Base-by-base conservation (phyloP, 495 filamentous ascomycete genomes). In the Aspergillus egyptiacus region DNA sequence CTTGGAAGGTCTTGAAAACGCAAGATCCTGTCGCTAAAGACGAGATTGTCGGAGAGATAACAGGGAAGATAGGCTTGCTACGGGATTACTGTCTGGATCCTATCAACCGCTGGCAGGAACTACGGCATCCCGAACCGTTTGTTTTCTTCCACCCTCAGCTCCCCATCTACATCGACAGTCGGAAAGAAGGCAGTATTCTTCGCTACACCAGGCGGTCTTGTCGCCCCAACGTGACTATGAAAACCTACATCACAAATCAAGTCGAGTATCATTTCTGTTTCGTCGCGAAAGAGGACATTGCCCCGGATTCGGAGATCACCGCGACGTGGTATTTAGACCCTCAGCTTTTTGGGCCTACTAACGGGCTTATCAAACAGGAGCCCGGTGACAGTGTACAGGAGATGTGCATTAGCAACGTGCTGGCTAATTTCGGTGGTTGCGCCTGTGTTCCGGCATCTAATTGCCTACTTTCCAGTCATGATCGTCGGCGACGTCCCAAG, bases 131-230 rank as follows among this genome's bases (percentile, higher is more conserved):
- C 5, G 81, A 89, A 28, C 87, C 86, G 5, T 90, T 89, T 53
- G 86, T 95, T 24, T 84, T 90, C 58, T 91, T 93, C 65, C 87
- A 88, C 57, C 83, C 84, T 5, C 74, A 78, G 37, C 78, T 91
- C 14, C 87, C 91, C 0, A 76, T 98, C 11, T 95, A 89, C 68
- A 90, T 98, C 52, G 93, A 98, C 64, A 87, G 87, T 4, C 80
- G 93, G 23, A 76, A 75, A 50, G 87, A 91, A 70, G 93, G 91
- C 11, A 94, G 86, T 13, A 71, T 80, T 13, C 81, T 90, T 38
- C 85, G 93, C 23, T 96, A 89, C 61, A 79, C 89, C 15, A 79
- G 93, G 28, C 79, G 91, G 39, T 96, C 93, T 57, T 98, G 93
- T 65, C 79, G 75, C 40, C 86, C 93, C 2, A 98, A 96, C 58